phyloP scores from a whole-genome alignment of 371 early-diverging fungal species.

The Apophysomyces sp. region DNA sequence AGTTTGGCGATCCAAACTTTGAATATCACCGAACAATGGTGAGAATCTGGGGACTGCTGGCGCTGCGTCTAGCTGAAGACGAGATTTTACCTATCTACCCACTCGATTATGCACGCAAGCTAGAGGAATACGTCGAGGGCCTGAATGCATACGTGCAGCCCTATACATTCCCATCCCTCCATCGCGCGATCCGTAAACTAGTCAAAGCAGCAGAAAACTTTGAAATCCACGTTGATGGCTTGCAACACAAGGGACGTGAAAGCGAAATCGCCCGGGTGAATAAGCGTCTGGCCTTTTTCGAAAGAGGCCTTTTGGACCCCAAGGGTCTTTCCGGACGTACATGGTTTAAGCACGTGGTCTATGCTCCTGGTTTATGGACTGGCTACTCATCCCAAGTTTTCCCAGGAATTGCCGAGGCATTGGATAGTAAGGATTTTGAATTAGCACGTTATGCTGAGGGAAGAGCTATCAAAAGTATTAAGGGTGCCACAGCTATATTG shows the following conservation, averaged over 20 bases:
- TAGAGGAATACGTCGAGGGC: slow-evolving; percentile 15
- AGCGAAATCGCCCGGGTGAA: slow-evolving; percentile 26
- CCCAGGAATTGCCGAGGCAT: slow-evolving; percentile 52
- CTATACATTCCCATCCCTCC: slow-evolving; percentile 7
- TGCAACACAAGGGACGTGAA: background rate
- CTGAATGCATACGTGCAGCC: slow-evolving; percentile 12
- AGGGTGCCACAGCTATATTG: background rate
- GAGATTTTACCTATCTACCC: slow-evolving; percentile 40
- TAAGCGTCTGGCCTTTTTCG: slow-evolving; percentile 43
- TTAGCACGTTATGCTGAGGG: slow-evolving; percentile 24
- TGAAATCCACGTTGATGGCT: slow-evolving; percentile 4
- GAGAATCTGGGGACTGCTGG: slow-evolving; percentile 41
- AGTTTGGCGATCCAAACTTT: slow-evolving; percentile 64
- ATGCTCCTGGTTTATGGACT: slow-evolving; percentile 56
- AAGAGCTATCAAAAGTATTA: slow-evolving; percentile 18
- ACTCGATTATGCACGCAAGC: slow-evolving; percentile 32
- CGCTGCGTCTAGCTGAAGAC: slow-evolving; percentile 41
- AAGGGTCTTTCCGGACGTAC: slow-evolving; percentile 55
- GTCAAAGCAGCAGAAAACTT: slow-evolving; percentile 5
- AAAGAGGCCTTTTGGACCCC: slow-evolving; percentile 54
- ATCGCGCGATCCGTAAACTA: slow-evolving; percentile 12
- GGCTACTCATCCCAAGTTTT: slow-evolving; percentile 52
- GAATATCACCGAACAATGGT: slow-evolving; percentile 55
- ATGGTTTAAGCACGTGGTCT: slow-evolving; percentile 65
- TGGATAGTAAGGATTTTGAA: slow-evolving; percentile 29